These are phyloP conservation scores for Domatiomyces globalis DNA, from an alignment of 2,329 filamentous ascomycete species.

Conservation along the genomic window DNA sequence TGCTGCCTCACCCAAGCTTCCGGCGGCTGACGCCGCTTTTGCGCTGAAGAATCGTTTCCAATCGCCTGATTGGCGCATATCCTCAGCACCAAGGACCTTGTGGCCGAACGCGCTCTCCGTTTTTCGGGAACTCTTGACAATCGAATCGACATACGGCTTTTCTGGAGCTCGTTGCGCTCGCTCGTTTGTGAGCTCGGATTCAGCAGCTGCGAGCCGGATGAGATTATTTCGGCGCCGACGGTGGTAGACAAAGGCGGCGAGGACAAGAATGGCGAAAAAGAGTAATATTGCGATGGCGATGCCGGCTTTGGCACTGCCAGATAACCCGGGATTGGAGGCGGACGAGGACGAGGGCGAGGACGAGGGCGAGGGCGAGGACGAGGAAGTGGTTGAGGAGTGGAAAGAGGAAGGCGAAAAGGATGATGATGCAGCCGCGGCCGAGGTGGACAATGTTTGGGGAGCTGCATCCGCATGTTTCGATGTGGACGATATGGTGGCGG, in stretches of 20 bases:
- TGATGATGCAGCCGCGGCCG: background rate
- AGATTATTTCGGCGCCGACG: background rate
- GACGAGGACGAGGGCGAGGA: background rate
- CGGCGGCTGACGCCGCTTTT: background rate
- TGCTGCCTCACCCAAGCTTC: background rate
- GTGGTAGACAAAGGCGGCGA: background rate
- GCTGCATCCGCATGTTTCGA: too few species aligned
- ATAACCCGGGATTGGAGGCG: background rate
- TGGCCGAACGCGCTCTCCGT: background rate
- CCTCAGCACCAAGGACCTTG: background rate
- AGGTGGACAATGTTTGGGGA: background rate
- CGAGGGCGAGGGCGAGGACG: background rate
- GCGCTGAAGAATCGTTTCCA: conserved; percentile 11
- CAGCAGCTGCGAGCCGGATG: background rate
- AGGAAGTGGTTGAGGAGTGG: background rate
- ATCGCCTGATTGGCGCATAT: conserved; percentile 10
- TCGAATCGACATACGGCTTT: background rate
- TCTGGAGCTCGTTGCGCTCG: background rate
- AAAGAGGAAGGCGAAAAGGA: background rate
- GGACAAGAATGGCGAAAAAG: background rate
- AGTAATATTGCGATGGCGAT: conserved; percentile 3
- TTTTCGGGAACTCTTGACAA: background rate
- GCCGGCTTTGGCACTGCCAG: conserved; percentile 7
- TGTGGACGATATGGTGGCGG: too few species aligned
- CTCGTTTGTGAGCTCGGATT: background rate